A percentile compares a stretch with the other conserved stretches of the same genome.
These are phyloP conservation scores for Scedosporium minutisporum DNA, from an alignment of 2,329 filamentous ascomycete genomes.

Conservation along the genomic window DNA sequence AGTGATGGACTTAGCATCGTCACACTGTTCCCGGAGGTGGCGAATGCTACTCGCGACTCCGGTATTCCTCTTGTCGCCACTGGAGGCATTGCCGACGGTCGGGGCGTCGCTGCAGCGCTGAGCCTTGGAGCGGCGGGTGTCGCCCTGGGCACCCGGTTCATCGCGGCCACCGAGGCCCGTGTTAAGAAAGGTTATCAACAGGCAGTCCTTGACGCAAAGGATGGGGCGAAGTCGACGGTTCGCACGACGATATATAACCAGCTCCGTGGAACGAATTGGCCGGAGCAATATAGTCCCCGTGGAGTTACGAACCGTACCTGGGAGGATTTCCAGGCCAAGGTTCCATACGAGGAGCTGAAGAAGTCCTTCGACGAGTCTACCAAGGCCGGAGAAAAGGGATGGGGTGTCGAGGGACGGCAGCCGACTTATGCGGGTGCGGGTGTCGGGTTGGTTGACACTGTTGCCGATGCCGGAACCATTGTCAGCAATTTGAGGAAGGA, in stretches of 20 bases:
- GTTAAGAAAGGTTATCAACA: constrained; percentile 30
- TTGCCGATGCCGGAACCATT: constrained; percentile 28
- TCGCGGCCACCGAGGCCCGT: constrained; percentile 35
- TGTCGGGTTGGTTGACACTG: constrained; percentile 31
- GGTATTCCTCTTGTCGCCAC: constrained; percentile 38
- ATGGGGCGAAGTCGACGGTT: constrained; percentile 28
- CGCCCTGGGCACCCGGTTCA: constrained; percentile 54
- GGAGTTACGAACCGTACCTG: constrained; percentile 28
- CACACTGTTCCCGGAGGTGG: constrained; percentile 39
- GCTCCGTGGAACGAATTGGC: constrained; percentile 33
- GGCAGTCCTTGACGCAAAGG: constrained; percentile 28
- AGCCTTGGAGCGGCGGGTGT: constrained; percentile 42
- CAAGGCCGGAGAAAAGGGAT: constrained; percentile 31
- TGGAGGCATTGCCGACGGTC: constrained; percentile 44
- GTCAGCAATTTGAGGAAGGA: constrained; percentile 22
- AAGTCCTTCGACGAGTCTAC: constrained; percentile 28
- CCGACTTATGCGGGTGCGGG: constrained; percentile 39
- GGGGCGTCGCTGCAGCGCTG: constrained; percentile 42
- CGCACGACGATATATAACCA: constrained; percentile 36
- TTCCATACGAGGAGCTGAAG: constrained; percentile 34
- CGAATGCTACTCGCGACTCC: constrained; percentile 20
- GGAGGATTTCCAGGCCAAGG: constrained; percentile 23
- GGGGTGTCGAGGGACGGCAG: constrained; percentile 36
- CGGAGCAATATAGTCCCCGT: constrained; percentile 28
- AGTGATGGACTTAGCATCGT: constrained; percentile 33